Evolutionary conservation across 176 grass and related monocot genomes (phyloP), one percentile per base, ranked within the genome.

Genomic region (Bromus sterilis): DNA sequence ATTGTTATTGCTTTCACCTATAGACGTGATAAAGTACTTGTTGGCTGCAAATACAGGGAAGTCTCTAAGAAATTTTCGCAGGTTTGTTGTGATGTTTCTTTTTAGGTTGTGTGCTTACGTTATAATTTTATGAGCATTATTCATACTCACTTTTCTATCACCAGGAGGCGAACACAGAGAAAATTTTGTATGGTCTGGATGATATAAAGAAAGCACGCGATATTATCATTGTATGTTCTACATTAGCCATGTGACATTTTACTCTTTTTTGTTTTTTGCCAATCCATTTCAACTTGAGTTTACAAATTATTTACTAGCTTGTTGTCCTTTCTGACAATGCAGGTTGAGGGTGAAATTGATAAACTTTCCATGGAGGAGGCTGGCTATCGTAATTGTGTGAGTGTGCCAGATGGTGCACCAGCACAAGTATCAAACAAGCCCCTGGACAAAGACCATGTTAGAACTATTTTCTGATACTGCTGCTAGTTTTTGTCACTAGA

Each of bases 271-370:
- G 4, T 44, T 71, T 36, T 16, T 28, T 71, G 36, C 39, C 13
- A 68, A 15, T 35, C 15, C 28, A 56, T 71, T 77, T 74, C 14
- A 77, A 78, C 61, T 8, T 24, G 40, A 55, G 15, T 71, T 81
- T 12, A 16, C 32, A 29, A 41, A 73, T 74, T 75, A 71, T 42
- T 77, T 42, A 89, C 43, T 77, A 77, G 11, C 43, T 58, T 30
- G 28, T 28, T 72, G 20, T 71, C 20, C 12, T 37, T 76, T 82
- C 62, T 71, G 40, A 25, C 24, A 69, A 76, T 75, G 46, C 48
- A 94, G 97, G 97, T 99, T 56, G 91, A 95, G 77, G 93, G 93
- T 78, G 97, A 99, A 91, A 96, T 99, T 64, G 91, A 99, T 90
- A 99, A 99, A 80, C 91, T 99, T 58, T 99, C 93, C 16, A 91